Evolutionary conservation across 2,329 filamentous ascomycete species (phyloP).

Genomic region (Diaporthe sp.): DNA sequence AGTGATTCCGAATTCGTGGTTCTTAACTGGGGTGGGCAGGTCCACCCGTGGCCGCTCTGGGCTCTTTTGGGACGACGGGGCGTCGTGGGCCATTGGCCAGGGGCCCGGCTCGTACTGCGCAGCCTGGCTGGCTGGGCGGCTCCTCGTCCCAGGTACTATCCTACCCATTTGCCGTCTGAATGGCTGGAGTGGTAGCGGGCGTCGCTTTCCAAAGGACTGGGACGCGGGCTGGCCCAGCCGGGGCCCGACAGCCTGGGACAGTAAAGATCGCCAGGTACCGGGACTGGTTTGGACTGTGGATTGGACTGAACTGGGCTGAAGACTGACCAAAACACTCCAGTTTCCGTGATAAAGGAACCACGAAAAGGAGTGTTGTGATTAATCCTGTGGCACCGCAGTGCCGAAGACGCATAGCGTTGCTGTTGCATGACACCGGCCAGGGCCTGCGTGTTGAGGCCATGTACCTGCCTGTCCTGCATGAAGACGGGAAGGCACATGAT

Average conservation of each 20-base stretch:
- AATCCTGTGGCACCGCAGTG: constrained; percentile 6
- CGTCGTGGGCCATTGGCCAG: background rate
- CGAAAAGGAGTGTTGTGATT: background rate
- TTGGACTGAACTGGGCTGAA: background rate
- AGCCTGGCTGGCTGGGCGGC: background rate
- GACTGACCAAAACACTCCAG: background rate
- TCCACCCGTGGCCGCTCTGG: background rate
- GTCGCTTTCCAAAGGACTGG: constrained; percentile 20
- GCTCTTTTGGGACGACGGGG: constrained; percentile 17
- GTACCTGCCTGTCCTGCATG: constrained; percentile 9
- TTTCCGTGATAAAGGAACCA: background rate
- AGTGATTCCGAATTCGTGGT: constrained; percentile 7
- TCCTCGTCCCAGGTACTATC: background rate
- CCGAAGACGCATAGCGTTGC: background rate
- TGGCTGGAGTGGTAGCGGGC: constrained; percentile 11
- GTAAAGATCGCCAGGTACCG: constrained; percentile 18
- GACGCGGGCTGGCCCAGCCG: constrained; percentile 15
- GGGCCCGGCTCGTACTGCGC: background rate
- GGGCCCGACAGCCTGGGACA: constrained; percentile 22
- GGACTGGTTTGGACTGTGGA: background rate
- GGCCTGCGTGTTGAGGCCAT: background rate
- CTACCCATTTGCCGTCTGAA: background rate
- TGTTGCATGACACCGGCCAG: constrained; percentile 10
- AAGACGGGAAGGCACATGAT: background rate
- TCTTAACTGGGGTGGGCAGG: constrained; percentile 6